A percentile compares a stretch with the other conserved stretches of the same genome.
Conservation (phyloP, 768 basidiomycete species). For the Gloeophyllum trabeum region DNA sequence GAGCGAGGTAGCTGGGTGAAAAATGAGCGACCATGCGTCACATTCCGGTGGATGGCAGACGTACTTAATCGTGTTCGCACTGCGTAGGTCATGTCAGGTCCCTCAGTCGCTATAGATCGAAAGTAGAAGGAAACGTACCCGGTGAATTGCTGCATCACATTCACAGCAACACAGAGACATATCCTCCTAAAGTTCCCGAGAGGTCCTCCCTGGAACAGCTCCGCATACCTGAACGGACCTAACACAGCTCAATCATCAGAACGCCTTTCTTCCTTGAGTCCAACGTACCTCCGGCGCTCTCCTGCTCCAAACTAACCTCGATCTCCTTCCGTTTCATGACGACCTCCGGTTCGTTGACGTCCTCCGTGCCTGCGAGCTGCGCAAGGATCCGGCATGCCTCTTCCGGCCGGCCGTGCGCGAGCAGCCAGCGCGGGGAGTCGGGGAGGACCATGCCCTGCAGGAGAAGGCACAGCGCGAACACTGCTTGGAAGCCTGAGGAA, state of each 20-base stretch:
- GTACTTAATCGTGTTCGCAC: conserved; percentile 28
- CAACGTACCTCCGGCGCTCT: conserved; percentile 24
- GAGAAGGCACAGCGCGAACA: conserved; percentile 26
- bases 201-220: conserved; percentile 23
- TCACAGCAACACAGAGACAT: conserved; percentile 25
- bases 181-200: conserved; percentile 27
- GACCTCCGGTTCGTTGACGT: conserved; percentile 22
- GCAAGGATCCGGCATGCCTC: conserved; percentile 24
- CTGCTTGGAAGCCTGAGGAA: conserved; percentile 24
- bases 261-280: neutral
- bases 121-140: conserved; percentile 20
- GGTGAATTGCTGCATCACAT: conserved; percentile 33
- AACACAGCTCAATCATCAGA: neutral
- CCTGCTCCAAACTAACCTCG: conserved; percentile 22
- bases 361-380: conserved; percentile 21
- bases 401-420: conserved; percentile 23
- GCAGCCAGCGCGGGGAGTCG: conserved; percentile 29
- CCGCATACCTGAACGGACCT: conserved; percentile 24
- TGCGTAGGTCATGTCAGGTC: no score
- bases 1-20: conserved; percentile 23
- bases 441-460: conserved; percentile 23
- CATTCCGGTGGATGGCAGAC: no score
- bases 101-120: no score
- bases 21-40: no score
- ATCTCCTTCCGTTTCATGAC: conserved; percentile 22